Evolutionary conservation across 2,329 filamentous ascomycete genomes (phyloP), one percentile per base, ranked within the genome.

Genomic region (Fusarium newnesense): DNA sequence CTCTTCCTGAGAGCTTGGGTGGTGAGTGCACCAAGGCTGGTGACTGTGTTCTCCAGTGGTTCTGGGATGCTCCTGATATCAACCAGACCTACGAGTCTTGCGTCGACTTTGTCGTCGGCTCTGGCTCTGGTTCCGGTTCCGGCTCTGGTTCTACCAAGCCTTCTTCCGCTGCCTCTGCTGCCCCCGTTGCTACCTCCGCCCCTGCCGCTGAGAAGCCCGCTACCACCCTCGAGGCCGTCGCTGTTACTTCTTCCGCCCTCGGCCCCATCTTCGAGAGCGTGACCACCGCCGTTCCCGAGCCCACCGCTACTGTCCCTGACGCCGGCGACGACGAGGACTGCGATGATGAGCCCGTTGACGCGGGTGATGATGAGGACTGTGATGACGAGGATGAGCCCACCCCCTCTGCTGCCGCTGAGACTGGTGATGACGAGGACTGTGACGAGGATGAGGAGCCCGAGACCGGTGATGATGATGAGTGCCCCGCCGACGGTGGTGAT

Each of bases 11-110:
- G 40, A 82, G 84, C 65, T 79, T 89, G 26, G 78, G 75, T 12
- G 76, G 75, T 67, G 75, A 87, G 57, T 90, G 88, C 78, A 79
- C 84, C 42, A 84, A 79, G 16, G 83, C 85, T 26, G 88, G 88
- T 46, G 80, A 83, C 67, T 84, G 83, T 57, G 87, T 87, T 7
- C 83, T 91, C 50, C 89, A 91, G 80, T 91, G 89, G 88, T 90
- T 84, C 80, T 91, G 89, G 89, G 84, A 89, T 68, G 88, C 88
- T 8, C 77, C 80, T 21, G 82, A 81, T 61, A 86, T 88, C 69
- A 76, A 87, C 65, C 90, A 92, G 84, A 91, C 89, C 16, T 92
- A 92, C 77, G 87, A 90, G 82, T 85, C 86, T 56, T 92, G 90
- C 80, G 82, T 91, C 58, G 90, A 92, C 76, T 91, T 92, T 56